Conservation (phyloP, 2,329 filamentous ascomycete genomes). For the Botrytis aclada region DNA sequence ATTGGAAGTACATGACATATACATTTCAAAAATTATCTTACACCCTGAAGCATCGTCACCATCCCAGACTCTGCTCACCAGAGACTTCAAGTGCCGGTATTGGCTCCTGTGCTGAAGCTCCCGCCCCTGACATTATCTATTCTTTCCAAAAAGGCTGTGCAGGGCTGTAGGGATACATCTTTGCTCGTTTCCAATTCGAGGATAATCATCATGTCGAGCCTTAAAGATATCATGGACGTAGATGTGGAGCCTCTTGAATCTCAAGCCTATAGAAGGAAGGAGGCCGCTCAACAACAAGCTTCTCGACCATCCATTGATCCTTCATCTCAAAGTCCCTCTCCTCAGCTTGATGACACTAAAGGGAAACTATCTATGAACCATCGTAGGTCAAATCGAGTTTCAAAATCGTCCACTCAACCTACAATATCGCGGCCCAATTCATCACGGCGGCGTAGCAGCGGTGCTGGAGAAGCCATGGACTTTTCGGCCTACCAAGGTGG, state of each 20-base stretch:
- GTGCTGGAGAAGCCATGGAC: constrained; percentile 32
- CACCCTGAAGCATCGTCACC: constrained; percentile 18
- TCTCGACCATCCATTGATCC: constrained; percentile 28
- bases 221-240: constrained; percentile 40
- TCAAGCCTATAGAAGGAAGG: constrained; percentile 38
- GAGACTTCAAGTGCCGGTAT: constrained; percentile 28
- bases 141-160: constrained; percentile 37
- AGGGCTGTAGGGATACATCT: constrained; percentile 31
- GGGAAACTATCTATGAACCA: constrained; percentile 29
- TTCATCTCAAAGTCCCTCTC: constrained; percentile 28
- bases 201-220: constrained; percentile 37
- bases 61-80: constrained; percentile 23
- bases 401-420: constrained; percentile 25
- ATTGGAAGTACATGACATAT: constrained; percentile 29
- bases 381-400: constrained; percentile 34
- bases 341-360: constrained; percentile 28
- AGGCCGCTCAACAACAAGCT: constrained; percentile 34
- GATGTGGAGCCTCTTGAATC: constrained; percentile 39
- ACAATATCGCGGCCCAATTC: constrained; percentile 24
- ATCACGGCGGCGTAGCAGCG: constrained; percentile 31
- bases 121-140: constrained; percentile 28
- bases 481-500: constrained; percentile 28
- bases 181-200: constrained; percentile 32
- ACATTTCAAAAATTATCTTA: constrained; percentile 27
- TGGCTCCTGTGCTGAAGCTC: constrained; percentile 31